Evolutionary conservation across 257 asterid genomes (phyloP).

Genomic region (Gentiana dahurica): DNA sequence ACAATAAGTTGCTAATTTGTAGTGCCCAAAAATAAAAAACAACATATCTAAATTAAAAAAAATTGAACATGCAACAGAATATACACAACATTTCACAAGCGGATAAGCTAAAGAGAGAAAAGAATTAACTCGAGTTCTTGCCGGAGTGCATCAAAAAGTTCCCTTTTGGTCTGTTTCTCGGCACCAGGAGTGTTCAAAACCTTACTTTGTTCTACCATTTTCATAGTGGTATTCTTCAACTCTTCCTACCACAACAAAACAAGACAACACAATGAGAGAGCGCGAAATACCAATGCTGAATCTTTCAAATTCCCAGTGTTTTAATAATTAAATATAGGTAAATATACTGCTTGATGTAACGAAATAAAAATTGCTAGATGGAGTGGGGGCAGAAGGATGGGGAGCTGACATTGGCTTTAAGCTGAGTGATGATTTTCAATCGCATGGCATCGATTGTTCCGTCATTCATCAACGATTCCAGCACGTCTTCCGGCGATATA

Average conservation of each 20-base stretch:
- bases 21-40: too few relatives aligned
- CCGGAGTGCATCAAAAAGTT: conserved; percentile 82
- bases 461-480: conserved; percentile 90
- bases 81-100: background rate
- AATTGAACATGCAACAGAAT: background rate
- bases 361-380: background rate
- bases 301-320: background rate
- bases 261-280: background rate
- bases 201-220: conserved; percentile 98
- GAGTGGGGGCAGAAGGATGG: background rate
- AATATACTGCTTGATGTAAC: background rate
- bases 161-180: conserved; percentile 93
- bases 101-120: background rate
- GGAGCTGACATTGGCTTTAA: conserved; percentile 72
- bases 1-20: too few relatives aligned
- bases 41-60: background rate
- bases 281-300: background rate
- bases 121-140: conserved; percentile 82
- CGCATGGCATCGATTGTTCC: conserved; percentile 87
- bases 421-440: conserved; percentile 75
- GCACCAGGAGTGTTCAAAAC: conserved; percentile 90
- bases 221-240: conserved; percentile 66
- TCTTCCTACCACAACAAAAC: conserved; percentile 49
- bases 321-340: background rate
- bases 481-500: conserved; percentile 77